Base-by-base conservation (phyloP, 495 filamentous ascomycete species). In the Tricharina praecox region DNA sequence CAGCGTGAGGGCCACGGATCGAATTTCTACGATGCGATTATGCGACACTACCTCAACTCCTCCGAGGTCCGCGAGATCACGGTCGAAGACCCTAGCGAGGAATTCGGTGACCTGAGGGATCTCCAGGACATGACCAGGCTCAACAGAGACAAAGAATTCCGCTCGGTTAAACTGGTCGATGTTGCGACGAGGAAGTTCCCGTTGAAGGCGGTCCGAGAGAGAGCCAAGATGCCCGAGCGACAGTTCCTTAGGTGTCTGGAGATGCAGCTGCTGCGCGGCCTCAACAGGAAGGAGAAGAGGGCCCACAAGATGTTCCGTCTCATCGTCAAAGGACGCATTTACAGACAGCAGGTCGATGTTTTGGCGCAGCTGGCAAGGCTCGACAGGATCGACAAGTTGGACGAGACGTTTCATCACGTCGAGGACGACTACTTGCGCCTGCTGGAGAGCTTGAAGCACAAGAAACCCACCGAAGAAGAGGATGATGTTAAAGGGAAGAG, bases 41-140 rank as follows among this genome's bases (percentile, higher is more conserved):
- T 81, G 52, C 60, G 68, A 0, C 64, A 72, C 50, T 82, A 81
- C 58, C 67, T 77, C 48, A 61, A 68, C 20, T 70, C 79, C 39
- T 53, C 73, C 0, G 71, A 74, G 18, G 76, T 82, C 23, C 66
- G 72, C 39, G 90, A 99, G 62, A 70, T 99, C 53, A 90, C 88
- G 0, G 82, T 99, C 16, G 90, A 99, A 64, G 87, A 96, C 55
- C 90, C 90, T 0, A 95, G 86, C 56, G 87, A 96, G 60, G 77
- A 78, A 11, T 99, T 99, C 54, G 85, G 94, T 61, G 78, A 85
- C 48, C 69, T 99, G 36, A 77, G 90, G 34, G 87, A 96, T 63
- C 70, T 79, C 28, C 77, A 78, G 49, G 90, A 99, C 60, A 70
- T 87, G 33, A 68, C 73, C 19, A 77, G 78, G 44, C 68, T 96